Percentiles rank a stretch among this genome's conserved stretches.
Evolutionary conservation across 2,329 filamentous ascomycete genomes (phyloP).

Genomic region (Blumeria hordei): DNA sequence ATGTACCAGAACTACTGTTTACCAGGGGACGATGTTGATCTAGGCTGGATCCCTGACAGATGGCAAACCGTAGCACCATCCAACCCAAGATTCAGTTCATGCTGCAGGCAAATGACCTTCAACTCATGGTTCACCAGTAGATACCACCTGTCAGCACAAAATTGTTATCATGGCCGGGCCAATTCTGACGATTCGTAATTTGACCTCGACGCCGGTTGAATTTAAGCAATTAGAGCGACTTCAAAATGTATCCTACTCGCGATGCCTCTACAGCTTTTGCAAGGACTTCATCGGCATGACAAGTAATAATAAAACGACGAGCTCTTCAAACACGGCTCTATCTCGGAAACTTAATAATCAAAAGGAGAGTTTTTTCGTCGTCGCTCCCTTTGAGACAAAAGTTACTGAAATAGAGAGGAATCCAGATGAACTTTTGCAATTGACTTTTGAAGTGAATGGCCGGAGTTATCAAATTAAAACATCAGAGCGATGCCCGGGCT

Average conservation of each 20-base stretch:
- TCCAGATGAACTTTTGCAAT: constrained; percentile 40
- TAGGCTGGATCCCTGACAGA: too few species aligned
- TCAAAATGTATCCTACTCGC: constrained; percentile 19
- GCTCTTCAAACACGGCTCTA: constrained; percentile 17
- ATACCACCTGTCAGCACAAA: too few species aligned
- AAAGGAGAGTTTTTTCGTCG: constrained; percentile 34
- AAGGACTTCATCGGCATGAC: constrained; percentile 21
- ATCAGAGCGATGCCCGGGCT: constrained; percentile 34
- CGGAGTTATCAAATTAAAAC: constrained; percentile 41
- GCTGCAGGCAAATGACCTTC: too few species aligned
- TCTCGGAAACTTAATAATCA: constrained; percentile 35
- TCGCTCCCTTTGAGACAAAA: constrained; percentile 44
- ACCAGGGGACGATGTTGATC: too few species aligned
- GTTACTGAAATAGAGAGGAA: constrained; percentile 36
- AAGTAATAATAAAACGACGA: constrained; percentile 20
- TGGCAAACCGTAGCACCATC: too few species aligned
- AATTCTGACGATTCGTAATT: constrained; percentile 52
- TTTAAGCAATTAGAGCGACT: constrained; percentile 55
- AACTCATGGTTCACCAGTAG: too few species aligned
- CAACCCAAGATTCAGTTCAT: too few species aligned
- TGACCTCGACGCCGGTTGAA: constrained; percentile 48
- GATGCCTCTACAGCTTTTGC: constrained; percentile 18
- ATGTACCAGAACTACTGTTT: too few species aligned
- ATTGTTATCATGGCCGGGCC: constrained; percentile 8
- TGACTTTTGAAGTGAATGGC: constrained; percentile 44